Evolutionary conservation across 192 early-diverging fungal genomes (phyloP), one percentile per base, ranked within the genome.

Genomic region (Backusella tuberculispora): DNA sequence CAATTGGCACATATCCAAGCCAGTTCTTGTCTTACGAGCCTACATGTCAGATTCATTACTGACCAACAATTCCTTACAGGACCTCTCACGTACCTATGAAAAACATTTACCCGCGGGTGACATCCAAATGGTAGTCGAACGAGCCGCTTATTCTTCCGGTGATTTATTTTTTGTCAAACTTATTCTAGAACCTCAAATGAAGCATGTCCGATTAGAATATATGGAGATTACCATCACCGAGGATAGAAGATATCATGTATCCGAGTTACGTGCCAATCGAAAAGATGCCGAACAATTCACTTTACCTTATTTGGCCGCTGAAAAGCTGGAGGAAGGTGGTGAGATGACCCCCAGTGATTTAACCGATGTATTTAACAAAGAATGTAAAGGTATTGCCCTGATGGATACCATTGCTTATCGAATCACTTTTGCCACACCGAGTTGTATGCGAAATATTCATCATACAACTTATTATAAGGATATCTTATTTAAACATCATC

Each of bases 11-110:
- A 40, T 66, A 1, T 53, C 71, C 21, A 78, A 78, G 46, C 69
- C 76, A 0, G 71, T 78, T 6, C 48, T 78, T 40, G 71, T 78
- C n/a, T n/a, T 78, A 26, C 76, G 76, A 14, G 63, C 71, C 0
- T 78, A 73, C 14, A 73, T 78, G 71, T 78, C 76, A 17, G 63
- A 78, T 50, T 72, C 68, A 13, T 17, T 78, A 6, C 29, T 78
- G 8, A 53, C 53, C 2, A 78, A 73, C 24, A 72, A 78, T 19
- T 68, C 71, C 3, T 44, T 78, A 26, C 76, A 73, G 46, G 76
- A 73, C 50, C 71, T 73, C 4, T 78, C 76, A 19, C 76, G 53
- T 3, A 78, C 76, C 10, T 78, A 73, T 48, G 76, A 78, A 63
- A 66, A 68, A 41, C 76, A 68, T 45, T 42, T 78, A 38, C 19